These are phyloP conservation scores for Graphilbum sp. DNA, from an alignment of 2,329 filamentous ascomycete species.

Conservation along the genomic window DNA sequence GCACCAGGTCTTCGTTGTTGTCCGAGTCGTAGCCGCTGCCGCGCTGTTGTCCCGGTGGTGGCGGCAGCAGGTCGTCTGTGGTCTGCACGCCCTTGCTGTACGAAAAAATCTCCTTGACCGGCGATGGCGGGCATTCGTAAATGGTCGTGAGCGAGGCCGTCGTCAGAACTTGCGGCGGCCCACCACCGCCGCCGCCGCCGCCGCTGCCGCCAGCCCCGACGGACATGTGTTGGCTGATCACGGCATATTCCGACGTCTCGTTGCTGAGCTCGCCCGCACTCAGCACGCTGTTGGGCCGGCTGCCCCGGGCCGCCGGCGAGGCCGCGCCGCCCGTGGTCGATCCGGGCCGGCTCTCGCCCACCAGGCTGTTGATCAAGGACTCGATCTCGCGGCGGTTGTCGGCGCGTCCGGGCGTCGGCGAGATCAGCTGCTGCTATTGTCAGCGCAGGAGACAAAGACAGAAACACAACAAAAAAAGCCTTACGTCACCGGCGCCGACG, in stretches of 20 bases:
- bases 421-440: conserved; percentile 34
- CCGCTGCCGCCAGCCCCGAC: too few species aligned
- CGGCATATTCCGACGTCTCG: conserved; percentile 46
- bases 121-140: conserved; percentile 63
- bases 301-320: conserved; percentile 52
- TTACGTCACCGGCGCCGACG: conserved; percentile 56
- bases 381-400: conserved; percentile 66
- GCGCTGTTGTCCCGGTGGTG: conserved; percentile 34
- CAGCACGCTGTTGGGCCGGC: conserved; percentile 72
- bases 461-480: conserved; percentile 13
- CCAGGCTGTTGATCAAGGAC: conserved; percentile 65
- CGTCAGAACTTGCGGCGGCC: conserved; percentile 51
- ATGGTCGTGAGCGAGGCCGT: conserved; percentile 60
- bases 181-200: conserved; percentile 15
- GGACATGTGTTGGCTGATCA: conserved; percentile 20
- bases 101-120: conserved; percentile 71
- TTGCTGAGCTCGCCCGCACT: conserved; percentile 70
- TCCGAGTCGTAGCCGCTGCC: conserved; percentile 46
- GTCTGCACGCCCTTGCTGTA: conserved; percentile 98
- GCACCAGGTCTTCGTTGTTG: conserved; percentile 38
- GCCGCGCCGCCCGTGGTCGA: conserved; percentile 47
- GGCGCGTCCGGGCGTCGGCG: conserved; percentile 53
- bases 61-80: conserved; percentile 52
- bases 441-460: neutral
- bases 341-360: conserved; percentile 59